phyloP scores from a whole-genome alignment of 1,284 basidiomycete genomes.

The Apiotrichum montevideense region DNA sequence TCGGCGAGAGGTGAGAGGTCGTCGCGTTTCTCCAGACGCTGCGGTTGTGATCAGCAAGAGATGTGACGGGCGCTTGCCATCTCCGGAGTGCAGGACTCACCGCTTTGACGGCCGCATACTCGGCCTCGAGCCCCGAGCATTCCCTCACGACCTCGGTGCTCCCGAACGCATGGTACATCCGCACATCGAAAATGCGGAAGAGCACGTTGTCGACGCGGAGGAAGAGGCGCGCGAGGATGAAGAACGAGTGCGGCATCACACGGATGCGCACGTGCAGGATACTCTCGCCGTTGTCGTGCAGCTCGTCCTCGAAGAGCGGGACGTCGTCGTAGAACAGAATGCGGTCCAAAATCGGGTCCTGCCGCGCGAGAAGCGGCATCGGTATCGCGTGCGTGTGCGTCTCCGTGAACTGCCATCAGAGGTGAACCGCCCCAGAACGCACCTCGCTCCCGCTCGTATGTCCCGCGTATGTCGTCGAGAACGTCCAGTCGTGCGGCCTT shows the following conservation, averaged over 20 bases:
- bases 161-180: conserved; percentile 78
- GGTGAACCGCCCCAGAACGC: conserved; percentile 6
- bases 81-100: conserved; percentile 49
- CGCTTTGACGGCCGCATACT: conserved; percentile 71
- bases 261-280: conserved; percentile 75
- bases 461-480: conserved; percentile 81
- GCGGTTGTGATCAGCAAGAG: not conserved
- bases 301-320: conserved; percentile 84
- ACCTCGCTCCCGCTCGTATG: conserved; percentile 46
- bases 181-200: conserved; percentile 83
- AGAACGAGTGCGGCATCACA: conserved; percentile 95
- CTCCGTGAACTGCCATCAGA: conserved; percentile 50
- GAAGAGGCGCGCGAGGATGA: conserved; percentile 86
- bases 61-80: not conserved
- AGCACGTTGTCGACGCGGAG: conserved; percentile 92
- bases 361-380: conserved; percentile 72
- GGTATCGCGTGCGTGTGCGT: conserved; percentile 62
- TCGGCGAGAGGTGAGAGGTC: conserved; percentile 89
- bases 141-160: conserved; percentile 64
- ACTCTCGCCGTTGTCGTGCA: conserved; percentile 89
- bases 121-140: conserved; percentile 79
- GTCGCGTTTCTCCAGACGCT: conserved; percentile 62
- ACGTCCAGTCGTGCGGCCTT: conserved; percentile 97
- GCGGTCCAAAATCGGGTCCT: conserved; percentile 59
- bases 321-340: conserved; percentile 93